Percentiles rank a stretch among this genome's conserved stretches.
Conservation (phyloP, 306 rosid species). For the Glycine latifolia region DNA sequence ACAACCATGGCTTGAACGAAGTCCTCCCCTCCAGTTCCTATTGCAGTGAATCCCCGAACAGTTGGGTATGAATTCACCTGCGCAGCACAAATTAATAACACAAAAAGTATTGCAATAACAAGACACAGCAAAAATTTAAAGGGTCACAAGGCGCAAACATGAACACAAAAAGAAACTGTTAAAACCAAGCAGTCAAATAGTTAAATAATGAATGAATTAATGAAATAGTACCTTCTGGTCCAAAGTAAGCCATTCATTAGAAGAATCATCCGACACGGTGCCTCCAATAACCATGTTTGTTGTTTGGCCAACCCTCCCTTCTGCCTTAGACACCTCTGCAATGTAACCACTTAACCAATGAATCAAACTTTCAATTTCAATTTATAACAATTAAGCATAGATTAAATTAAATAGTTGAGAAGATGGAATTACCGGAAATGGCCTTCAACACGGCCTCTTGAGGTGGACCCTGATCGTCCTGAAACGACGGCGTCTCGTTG, state of each 20-base stretch:
- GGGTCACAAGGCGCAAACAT: not conserved
- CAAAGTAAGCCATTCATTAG: constrained; percentile 89
- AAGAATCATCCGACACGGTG: constrained; percentile 87
- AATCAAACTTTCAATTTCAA: not conserved
- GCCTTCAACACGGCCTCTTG: constrained; percentile 94
- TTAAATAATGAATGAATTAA: not conserved
- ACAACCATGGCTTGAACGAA: constrained; percentile 93
- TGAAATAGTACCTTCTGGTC: constrained; percentile 81
- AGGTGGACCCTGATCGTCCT: constrained; percentile 93
- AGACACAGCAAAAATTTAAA: not conserved
- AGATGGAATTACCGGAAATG: constrained; percentile 73
- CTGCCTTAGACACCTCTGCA: constrained; percentile 93
- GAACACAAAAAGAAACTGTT: too few relatives aligned
- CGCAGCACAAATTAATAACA: not conserved
- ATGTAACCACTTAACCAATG: constrained; percentile 34
- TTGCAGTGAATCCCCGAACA: constrained; percentile 91
- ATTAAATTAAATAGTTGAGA: not conserved
- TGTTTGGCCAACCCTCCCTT: constrained; percentile 97
- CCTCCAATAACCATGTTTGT: constrained; percentile 98
- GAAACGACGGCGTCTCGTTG: constrained; percentile 59
- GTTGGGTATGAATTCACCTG: constrained; percentile 96
- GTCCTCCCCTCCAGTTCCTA: constrained; percentile 93
- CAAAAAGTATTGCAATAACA: constrained; percentile 3
- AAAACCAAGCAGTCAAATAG: not conserved
- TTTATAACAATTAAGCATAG: not conserved